Base-by-base conservation (phyloP, 805 yeast species). In the Yamadazyma endophytica region DNA sequence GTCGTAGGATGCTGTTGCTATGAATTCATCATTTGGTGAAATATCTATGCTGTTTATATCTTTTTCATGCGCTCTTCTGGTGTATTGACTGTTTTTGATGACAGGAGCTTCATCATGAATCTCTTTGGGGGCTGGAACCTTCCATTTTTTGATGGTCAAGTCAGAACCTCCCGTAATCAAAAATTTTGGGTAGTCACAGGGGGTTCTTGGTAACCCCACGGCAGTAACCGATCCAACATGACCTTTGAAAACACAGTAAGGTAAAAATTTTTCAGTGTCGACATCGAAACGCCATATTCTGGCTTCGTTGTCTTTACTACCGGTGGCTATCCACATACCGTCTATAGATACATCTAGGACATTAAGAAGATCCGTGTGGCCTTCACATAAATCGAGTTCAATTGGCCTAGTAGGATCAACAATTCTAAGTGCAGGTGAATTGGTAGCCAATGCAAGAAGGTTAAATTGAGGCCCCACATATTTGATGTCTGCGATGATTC, bases 41-140 rank as follows among this genome's bases (percentile, higher is more conserved):
- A 92, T 68, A 42, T 88, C 96, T 32, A 92, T 62, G 2, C 90
- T 74, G 49, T 92, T 94, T 38, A 92, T 92, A 56, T 92, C 96
- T 55, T 90, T 92, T 33, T 92, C 97, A 55, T 92, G 99, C 1
- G 97, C 97, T 50, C 89, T 77, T 66, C 96, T 77, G 0, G 98
- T 92, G 56, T 82, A 92, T 33, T 79, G 87, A 2, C 96, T 83
- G 2, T 69, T 63, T 45, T 70, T 77, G 5, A 84, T 68, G 3
- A 52, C 44, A 31, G 39, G 21, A 3, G 22, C 33, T 34, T 47
- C 46, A 2, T 40, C 37, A n/a, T 17, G 7, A 16, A 13, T 9
- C 6, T 21, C 14, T 9, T 17, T 9, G 58, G 61, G 39, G 32
- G 60, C 61, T 4, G 89, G 87, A 17, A 88, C 73, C 26, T 68